Evolutionary conservation across 2,329 filamentous ascomycete genomes (phyloP).

Genomic region (Endothia cerciana): DNA sequence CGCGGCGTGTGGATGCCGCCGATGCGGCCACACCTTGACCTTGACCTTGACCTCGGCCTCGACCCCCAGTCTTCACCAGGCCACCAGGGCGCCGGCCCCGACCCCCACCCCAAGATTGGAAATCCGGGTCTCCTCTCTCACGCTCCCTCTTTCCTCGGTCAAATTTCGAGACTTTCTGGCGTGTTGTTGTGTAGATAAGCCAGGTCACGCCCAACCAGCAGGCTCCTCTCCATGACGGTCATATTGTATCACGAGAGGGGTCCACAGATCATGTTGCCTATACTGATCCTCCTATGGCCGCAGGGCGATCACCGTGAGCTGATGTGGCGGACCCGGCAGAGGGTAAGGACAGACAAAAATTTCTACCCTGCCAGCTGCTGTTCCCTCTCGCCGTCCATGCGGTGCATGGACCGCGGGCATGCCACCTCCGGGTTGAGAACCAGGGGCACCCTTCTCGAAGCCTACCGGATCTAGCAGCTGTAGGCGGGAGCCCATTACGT

Average conservation of each 20-base stretch:
- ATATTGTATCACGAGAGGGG: not conserved
- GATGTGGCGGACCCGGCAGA: no score
- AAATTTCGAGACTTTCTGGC: slow-evolving; percentile 12
- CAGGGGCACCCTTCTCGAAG: slow-evolving; percentile 8
- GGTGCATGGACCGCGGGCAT: no score
- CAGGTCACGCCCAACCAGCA: not conserved
- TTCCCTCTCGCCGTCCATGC: no score
- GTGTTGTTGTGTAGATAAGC: slow-evolving; percentile 22
- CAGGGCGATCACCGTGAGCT: no score
- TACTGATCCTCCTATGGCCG: no score
- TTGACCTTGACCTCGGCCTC: no score
- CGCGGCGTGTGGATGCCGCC: slow-evolving; percentile 2
- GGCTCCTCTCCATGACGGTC: no score
- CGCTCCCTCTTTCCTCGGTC: slow-evolving; percentile 13
- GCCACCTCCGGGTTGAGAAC: no score
- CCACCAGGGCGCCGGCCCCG: no score
- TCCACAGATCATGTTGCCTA: not conserved
- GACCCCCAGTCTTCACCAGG: no score
- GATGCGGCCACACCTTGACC: slow-evolving; percentile 2
- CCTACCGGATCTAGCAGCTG: slow-evolving; percentile 5
- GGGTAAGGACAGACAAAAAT: no score
- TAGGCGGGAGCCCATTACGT: not conserved
- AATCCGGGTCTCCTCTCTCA: slow-evolving; percentile 5
- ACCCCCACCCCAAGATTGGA: slow-evolving; percentile 6
- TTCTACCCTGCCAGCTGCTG: not conserved